Conservation (phyloP, 257 asterid genomes). For the Solanum habrochaites region DNA sequence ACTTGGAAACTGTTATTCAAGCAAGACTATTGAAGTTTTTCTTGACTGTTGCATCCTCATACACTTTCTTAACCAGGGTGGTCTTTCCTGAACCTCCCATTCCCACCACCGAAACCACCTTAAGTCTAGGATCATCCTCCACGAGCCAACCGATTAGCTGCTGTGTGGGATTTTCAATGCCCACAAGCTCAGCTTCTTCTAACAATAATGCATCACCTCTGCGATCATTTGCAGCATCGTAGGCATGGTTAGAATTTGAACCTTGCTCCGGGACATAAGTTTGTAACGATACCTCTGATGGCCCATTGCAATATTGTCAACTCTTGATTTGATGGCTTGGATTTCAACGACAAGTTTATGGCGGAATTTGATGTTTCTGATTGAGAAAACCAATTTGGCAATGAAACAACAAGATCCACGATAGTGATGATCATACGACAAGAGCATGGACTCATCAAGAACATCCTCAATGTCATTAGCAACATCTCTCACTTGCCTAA, state of each 20-base stretch:
- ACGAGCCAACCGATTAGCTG: slow-evolving; percentile 2
- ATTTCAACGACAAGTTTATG: slow-evolving; percentile 13
- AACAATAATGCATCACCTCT: slow-evolving; percentile 17
- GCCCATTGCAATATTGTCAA: neutral
- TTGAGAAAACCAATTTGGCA: neutral
- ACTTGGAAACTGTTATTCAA: slow-evolving; percentile 23
- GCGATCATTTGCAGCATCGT: neutral
- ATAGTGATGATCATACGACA: neutral
- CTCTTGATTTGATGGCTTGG: neutral
- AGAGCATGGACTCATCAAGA: slow-evolving; percentile 11
- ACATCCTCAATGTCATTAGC: slow-evolving; percentile 1
- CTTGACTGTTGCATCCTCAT: slow-evolving; percentile 11
- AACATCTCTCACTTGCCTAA: slow-evolving; percentile 2
- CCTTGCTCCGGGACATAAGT: neutral
- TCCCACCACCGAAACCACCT: slow-evolving; percentile 19
- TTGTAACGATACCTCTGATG: slow-evolving; percentile 5
- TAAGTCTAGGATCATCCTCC: slow-evolving; percentile 3
- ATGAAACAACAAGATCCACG: neutral
- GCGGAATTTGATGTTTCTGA: slow-evolving; percentile 1
- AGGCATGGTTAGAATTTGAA: neutral
- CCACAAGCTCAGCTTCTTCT: slow-evolving; percentile 21
- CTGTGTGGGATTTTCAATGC: slow-evolving; percentile 16
- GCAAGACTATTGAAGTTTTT: slow-evolving; percentile 16
- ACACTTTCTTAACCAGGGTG: slow-evolving; percentile 23
- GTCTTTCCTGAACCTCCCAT: slow-evolving; percentile 35